Conservation (phyloP, 2,329 filamentous ascomycete genomes). For the Chrysoporthe cubensis region DNA sequence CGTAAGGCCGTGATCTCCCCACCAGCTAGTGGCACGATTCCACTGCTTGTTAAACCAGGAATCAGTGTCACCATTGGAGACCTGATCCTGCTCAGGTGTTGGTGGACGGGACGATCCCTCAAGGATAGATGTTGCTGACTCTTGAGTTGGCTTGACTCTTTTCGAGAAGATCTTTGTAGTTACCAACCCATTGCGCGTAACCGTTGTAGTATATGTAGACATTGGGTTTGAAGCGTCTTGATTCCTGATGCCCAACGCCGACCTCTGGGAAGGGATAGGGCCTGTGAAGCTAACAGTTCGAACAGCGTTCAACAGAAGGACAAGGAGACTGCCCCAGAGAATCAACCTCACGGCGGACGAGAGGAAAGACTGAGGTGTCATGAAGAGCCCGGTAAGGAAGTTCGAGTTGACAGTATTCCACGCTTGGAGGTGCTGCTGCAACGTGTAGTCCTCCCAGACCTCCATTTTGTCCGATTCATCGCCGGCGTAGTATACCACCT, state of each 20-base stretch:
- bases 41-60: neutral
- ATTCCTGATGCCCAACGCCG: neutral
- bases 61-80: neutral
- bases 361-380: neutral
- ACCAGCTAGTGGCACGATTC: neutral
- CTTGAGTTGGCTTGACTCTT: neutral
- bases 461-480: conserved; percentile 21
- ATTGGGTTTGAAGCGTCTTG: neutral
- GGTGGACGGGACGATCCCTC: neutral
- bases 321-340: neutral
- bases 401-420: neutral
- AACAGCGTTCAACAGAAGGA: neutral
- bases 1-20: neutral
- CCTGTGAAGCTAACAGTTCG: neutral
- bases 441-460: conserved; percentile 19
- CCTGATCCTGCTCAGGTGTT: neutral
- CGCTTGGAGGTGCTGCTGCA: conserved; percentile 21
- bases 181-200: neutral
- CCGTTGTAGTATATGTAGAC: neutral
- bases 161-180: neutral
- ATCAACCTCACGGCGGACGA: neutral
- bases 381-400: too few species aligned
- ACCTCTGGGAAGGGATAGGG: too few species aligned
- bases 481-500: conserved; percentile 40
- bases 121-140: neutral